Evolutionary conservation across 805 yeast species (phyloP).

Genomic region (Candida khao-thaluensis): DNA sequence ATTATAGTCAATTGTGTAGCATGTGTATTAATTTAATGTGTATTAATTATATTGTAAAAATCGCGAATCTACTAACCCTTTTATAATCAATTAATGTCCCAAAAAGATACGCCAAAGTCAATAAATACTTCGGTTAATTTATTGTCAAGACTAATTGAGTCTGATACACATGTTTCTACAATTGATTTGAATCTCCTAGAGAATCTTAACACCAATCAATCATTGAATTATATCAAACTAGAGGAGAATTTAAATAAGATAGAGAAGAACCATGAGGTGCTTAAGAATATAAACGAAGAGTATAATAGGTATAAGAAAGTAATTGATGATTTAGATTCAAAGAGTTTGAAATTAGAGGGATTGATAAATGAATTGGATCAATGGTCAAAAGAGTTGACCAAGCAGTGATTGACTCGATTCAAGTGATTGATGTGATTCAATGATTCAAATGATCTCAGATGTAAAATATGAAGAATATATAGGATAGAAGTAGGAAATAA

Average conservation of each 20-base stretch:
- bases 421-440: no score
- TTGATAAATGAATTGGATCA: constrained; percentile 58
- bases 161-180: constrained; percentile 42
- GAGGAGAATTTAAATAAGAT: constrained; percentile 41
- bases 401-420: no score
- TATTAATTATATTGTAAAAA: no score
- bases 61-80: no score
- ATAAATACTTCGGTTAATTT: constrained; percentile 29
- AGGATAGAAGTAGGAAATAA: no score
- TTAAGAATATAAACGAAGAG: constrained; percentile 29
- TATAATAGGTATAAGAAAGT: constrained; percentile 21
- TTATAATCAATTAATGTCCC: no score
- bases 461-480: no score
- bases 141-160: constrained; percentile 33
- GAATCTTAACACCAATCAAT: constrained; percentile 57
- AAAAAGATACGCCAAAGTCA: constrained; percentile 26
- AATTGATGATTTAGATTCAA: constrained; percentile 29
- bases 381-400: constrained; percentile 46
- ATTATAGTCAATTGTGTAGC: neutral
- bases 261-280: constrained; percentile 39
- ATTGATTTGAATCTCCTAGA: constrained; percentile 49
- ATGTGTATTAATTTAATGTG: neutral
- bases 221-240: constrained; percentile 48
- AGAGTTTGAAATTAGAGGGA: constrained; percentile 42
- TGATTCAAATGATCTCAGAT: no score